phyloP scores from a whole-genome alignment of 2,329 filamentous ascomycete species.

The Paraconiothyrium sp. region DNA sequence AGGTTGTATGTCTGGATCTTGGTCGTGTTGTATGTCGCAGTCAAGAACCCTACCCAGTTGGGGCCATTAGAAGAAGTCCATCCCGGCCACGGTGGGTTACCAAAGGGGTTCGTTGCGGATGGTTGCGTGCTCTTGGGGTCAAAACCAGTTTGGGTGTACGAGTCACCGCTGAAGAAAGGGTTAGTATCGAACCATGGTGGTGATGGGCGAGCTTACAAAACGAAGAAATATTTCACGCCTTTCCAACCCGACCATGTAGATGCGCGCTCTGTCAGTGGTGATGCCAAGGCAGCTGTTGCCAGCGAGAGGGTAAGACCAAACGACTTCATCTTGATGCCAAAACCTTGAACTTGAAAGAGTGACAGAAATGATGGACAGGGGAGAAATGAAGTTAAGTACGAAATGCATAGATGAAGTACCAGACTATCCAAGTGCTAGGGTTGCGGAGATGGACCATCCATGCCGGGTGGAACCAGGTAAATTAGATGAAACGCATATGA shows the following conservation, averaged over 20 bases:
- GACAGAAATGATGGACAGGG: not conserved
- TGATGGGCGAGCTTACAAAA: conserved; percentile 34
- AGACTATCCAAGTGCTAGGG: conserved; percentile 19
- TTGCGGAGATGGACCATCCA: conserved; percentile 24
- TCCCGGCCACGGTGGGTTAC: conserved; percentile 66
- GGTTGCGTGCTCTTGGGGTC: conserved; percentile 62
- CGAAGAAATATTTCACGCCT: conserved; percentile 46
- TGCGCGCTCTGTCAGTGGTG: conserved; percentile 23
- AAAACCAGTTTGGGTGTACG: conserved; percentile 69
- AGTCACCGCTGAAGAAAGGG: conserved; percentile 60
- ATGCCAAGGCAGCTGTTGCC: conserved; percentile 31
- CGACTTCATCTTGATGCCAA: conserved; percentile 30
- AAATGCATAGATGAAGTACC: conserved; percentile 22
- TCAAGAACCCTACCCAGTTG: conserved; percentile 64
- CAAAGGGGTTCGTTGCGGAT: conserved; percentile 64
- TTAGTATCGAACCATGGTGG: not conserved
- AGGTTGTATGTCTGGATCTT: conserved; percentile 62
- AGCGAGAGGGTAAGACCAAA: conserved; percentile 33
- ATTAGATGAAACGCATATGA: conserved; percentile 40
- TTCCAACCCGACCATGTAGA: conserved; percentile 45
- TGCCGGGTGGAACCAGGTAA: conserved; percentile 32
- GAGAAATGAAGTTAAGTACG: conserved; percentile 22
- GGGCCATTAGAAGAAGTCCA: conserved; percentile 55
- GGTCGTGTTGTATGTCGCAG: conserved; percentile 50
- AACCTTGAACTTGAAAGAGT: not conserved